Evolutionary conservation across 306 rosid genomes (phyloP).

Genomic region (Citrullus colocynthis): DNA sequence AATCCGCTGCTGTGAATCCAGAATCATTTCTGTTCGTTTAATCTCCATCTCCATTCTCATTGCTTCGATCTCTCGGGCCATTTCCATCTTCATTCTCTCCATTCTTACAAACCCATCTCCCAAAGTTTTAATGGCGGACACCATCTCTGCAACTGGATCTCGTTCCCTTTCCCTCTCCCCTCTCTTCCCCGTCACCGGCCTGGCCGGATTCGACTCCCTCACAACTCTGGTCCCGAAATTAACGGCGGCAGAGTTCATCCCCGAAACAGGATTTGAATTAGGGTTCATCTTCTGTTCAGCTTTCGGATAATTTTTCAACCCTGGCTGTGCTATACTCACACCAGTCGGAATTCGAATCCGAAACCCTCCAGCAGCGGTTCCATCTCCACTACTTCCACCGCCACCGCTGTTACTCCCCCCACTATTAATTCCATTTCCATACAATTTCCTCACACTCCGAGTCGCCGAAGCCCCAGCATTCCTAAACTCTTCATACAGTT

Average conservation of each 20-base stretch:
- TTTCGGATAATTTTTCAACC: constrained; percentile 30
- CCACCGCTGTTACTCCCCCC: constrained; percentile 14
- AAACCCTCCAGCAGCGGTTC: constrained; percentile 25
- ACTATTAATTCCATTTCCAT: constrained; percentile 35
- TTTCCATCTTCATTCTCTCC: constrained; percentile 97
- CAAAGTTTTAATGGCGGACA: constrained; percentile 59
- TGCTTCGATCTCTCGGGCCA: constrained; percentile 78
- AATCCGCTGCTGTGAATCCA: constrained; percentile 79
- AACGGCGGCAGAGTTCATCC: constrained; percentile 18
- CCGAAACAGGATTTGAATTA: constrained; percentile 20
- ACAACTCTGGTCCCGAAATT: constrained; percentile 34
- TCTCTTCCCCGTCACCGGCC: constrained; percentile 33
- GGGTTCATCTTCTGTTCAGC: constrained; percentile 37
- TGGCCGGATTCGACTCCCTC: constrained; percentile 27
- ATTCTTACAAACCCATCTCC: constrained; percentile 92
- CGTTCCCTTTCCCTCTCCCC: constrained; percentile 28
- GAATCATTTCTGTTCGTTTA: constrained; percentile 87
- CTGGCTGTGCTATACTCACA: constrained; percentile 57
- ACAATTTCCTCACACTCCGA: constrained; percentile 44
- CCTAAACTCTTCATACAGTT: constrained; percentile 44
- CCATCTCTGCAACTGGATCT: constrained; percentile 59
- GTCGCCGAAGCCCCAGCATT: constrained; percentile 37
- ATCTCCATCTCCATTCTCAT: constrained; percentile 97
- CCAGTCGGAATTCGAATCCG: constrained; percentile 76
- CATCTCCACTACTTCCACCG: constrained; percentile 7